A percentile compares a stretch with the other conserved stretches of the same genome.
phyloP scores from a whole-genome alignment of 2,329 filamentous ascomycete genomes.

The Mariannaea elegans region DNA sequence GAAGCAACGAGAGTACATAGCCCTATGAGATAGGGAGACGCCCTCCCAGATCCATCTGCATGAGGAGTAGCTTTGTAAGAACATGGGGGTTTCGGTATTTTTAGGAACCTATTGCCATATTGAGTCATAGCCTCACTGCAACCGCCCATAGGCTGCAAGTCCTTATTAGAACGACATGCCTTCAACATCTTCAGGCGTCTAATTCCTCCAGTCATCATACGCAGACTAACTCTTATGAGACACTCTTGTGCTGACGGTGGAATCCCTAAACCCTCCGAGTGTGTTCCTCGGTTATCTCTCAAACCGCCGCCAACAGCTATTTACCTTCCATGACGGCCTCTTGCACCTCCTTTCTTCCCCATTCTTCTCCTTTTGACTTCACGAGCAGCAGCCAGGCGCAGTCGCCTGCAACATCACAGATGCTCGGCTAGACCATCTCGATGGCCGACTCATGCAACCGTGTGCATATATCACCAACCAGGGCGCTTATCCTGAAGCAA shows the following conservation, averaged over 20 bases:
- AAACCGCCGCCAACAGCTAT: background rate
- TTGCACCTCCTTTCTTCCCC: background rate
- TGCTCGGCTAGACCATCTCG: slow-evolving; percentile 13
- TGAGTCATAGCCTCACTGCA: slow-evolving; percentile 50
- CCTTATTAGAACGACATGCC: slow-evolving; percentile 35
- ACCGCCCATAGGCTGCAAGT: slow-evolving; percentile 44
- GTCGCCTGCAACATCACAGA: slow-evolving; percentile 1
- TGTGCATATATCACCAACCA: slow-evolving; percentile 24
- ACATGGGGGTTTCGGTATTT: slow-evolving; percentile 36
- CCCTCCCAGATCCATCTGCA: background rate
- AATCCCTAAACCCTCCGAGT: slow-evolving; percentile 13
- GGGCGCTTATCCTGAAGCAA: no score
- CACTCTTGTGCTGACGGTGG: slow-evolving; percentile 5
- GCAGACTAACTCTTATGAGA: background rate
- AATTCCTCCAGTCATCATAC: slow-evolving; percentile 18
- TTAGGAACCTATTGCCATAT: slow-evolving; percentile 49
- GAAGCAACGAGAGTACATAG: background rate
- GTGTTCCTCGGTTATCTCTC: slow-evolving; percentile 9
- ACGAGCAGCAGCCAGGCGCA: background rate
- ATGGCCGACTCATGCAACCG: slow-evolving; percentile 22
- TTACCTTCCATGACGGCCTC: background rate
- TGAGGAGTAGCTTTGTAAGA: background rate
- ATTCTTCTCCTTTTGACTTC: slow-evolving; percentile 6
- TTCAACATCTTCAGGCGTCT: slow-evolving; percentile 25
- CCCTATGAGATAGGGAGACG: background rate